Conservation (phyloP, 768 basidiomycete genomes). For the Trametes gibbosa region DNA sequence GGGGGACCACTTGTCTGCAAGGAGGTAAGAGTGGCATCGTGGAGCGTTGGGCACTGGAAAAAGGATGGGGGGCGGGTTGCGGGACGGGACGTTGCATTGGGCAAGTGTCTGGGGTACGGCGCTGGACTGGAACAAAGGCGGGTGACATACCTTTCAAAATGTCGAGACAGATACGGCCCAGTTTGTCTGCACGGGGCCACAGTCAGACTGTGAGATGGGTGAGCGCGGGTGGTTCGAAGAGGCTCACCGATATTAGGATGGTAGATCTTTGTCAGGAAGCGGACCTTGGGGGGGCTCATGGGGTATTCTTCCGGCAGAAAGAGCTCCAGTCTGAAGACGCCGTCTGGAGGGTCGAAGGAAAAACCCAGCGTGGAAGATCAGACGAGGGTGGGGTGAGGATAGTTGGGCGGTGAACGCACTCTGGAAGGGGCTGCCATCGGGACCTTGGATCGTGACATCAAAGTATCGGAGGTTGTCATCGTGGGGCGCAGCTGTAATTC, state of each 20-base stretch:
- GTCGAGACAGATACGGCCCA: conserved; percentile 97
- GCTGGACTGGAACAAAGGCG: neutral
- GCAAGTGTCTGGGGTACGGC: too few relatives aligned
- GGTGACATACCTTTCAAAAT: conserved; percentile 79
- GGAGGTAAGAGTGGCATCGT: neutral
- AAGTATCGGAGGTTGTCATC: conserved; percentile 99
- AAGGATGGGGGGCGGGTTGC: neutral
- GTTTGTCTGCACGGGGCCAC: conserved; percentile 68
- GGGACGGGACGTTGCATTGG: neutral
- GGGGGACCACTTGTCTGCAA: conserved; percentile 96
- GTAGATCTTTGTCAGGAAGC: conserved; percentile 97
- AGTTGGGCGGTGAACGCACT: conserved; percentile 34
- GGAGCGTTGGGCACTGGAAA: neutral
- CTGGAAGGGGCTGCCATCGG: conserved; percentile 89
- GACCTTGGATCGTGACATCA: conserved; percentile 95
- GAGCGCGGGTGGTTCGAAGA: neutral
- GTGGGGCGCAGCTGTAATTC: conserved; percentile 92
- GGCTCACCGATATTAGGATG: conserved; percentile 96
- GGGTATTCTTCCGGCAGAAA: conserved; percentile 99
- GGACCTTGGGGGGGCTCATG: conserved; percentile 98
- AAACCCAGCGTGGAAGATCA: conserved; percentile 1
- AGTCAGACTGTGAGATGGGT: neutral
- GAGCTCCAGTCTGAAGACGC: conserved; percentile 92
- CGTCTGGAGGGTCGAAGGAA: conserved; percentile 48
- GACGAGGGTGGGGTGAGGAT: neutral